Percentiles rank a stretch among this genome's conserved stretches.
phyloP scores from a whole-genome alignment of 2,329 filamentous ascomycete genomes.

The Cladosporium phlei region DNA sequence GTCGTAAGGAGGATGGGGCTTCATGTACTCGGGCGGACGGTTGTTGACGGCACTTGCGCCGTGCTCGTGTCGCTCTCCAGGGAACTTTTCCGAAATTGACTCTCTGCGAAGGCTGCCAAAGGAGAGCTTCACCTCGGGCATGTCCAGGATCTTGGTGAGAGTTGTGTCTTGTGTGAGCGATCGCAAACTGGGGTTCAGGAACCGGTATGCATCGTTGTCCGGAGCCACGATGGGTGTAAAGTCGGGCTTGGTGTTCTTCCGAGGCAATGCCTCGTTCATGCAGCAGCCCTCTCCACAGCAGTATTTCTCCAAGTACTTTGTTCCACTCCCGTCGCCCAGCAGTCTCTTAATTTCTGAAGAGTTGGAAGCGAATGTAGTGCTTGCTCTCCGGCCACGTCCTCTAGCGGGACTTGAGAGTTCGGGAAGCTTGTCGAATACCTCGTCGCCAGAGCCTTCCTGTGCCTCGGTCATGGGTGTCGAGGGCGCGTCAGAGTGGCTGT shows the following conservation, averaged over 20 bases:
- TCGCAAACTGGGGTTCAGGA: constrained; percentile 70
- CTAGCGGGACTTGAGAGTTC: constrained; percentile 22
- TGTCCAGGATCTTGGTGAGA: constrained; percentile 64
- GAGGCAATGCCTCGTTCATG: constrained; percentile 51
- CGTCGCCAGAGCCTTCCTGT: constrained; percentile 25
- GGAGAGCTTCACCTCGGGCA: constrained; percentile 72
- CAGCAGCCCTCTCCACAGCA: constrained; percentile 64
- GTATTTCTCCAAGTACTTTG: constrained; percentile 57
- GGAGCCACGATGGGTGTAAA: constrained; percentile 54
- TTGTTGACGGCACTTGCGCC: constrained; percentile 39
- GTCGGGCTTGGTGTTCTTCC: constrained; percentile 41
- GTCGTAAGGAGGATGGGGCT: constrained; percentile 88
- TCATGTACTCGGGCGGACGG: constrained; percentile 83
- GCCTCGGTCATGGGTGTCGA: constrained; percentile 41
- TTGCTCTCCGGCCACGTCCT: constrained; percentile 27
- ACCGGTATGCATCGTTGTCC: constrained; percentile 79
- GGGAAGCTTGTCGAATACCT: constrained; percentile 36
- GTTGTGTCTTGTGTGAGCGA: constrained; percentile 65
- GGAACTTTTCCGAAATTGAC: constrained; percentile 54
- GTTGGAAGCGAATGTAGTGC: constrained; percentile 44
- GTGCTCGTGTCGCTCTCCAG: constrained; percentile 41
- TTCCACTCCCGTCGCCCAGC: constrained; percentile 53
- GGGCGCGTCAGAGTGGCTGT: constrained; percentile 40
- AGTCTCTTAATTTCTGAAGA: constrained; percentile 55
- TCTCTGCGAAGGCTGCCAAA: constrained; percentile 26